phyloP scores from a whole-genome alignment of 129 eudicot species.

The carrot (Daucus carota) region DNA sequence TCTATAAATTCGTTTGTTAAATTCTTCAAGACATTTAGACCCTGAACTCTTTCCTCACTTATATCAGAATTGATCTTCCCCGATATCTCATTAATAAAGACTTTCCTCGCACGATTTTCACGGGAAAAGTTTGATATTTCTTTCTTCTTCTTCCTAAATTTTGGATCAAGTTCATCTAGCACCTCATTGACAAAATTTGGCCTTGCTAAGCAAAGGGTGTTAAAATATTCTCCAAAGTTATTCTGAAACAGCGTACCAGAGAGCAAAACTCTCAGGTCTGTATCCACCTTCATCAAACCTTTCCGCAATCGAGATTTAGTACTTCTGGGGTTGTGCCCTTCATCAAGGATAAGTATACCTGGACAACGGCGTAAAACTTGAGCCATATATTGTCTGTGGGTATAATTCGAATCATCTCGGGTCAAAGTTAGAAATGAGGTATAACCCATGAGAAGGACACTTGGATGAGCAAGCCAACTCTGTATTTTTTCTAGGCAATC shows the following conservation, averaged over 20 bases:
- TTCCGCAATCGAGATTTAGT: conserved; percentile 92
- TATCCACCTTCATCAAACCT: conserved; percentile 78
- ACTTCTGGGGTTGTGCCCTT: conserved; percentile 98
- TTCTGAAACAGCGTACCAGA: conserved; percentile 93
- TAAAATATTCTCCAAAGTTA: conserved; percentile 95
- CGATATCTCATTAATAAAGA: conserved; percentile 66
- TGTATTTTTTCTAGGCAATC: conserved; percentile 94
- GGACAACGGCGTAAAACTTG: conserved; percentile 79
- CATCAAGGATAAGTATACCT: conserved; percentile 80
- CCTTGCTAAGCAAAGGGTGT: conserved; percentile 83
- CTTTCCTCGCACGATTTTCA: conserved; percentile 90
- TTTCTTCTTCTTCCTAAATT: conserved; percentile 48
- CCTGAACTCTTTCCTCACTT: conserved; percentile 52
- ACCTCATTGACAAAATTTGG: conserved; percentile 81
- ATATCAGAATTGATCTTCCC: conserved; percentile 60
- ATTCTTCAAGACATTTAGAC: conserved; percentile 57
- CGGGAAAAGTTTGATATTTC: conserved; percentile 42
- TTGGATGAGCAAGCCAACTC: conserved; percentile 86
- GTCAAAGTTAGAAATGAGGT: conserved; percentile 83
- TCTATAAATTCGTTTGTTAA: conserved; percentile 74
- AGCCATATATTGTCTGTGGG: conserved; percentile 89
- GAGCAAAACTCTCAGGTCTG: conserved; percentile 65
- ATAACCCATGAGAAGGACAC: conserved; percentile 96
- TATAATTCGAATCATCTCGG: conserved; percentile 86
- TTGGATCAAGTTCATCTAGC: conserved; percentile 70